Base-by-base conservation (phyloP, 1,139 yeast species). In the Yamadazyma membranifaciens region DNA sequence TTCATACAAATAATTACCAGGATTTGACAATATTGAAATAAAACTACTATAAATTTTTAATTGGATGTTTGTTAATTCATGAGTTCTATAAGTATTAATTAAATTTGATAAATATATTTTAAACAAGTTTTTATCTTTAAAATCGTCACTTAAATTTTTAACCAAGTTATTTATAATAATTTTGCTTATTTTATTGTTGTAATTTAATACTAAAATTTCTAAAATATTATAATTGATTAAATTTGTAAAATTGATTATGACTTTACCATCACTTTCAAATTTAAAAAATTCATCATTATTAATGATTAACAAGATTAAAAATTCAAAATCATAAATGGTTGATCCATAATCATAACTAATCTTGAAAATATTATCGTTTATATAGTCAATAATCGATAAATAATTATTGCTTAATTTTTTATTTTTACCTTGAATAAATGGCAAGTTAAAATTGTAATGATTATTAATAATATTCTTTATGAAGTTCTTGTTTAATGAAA, bases 1-100 rank as follows among this genome's bases (percentile, higher is more conserved):
- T 47, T 87, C 95, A 57, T 84, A 87, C 34, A 91, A 59, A 55
- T 65, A 75, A 58, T 78, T 94, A n/a, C 77, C 82, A 1, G 89
- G 96, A 57, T 78, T 81, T 7, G 73, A 57, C 42, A 87, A 57
- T 1, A 87, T 66, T 4, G 80, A 78, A 4, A 80, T 63, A 32
- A 88, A 57, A 38, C 75, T 72, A 0, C 87, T 58, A 67, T 52
- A 82, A 40, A 65, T 60, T 12, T 36, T 41, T 34, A 40, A 38
- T 3, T 55, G 57, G n/a, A 44, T 39, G 11, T 50, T 45, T 3
- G 56, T 47, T 4, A 50, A 48, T 14, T 45, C 51, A 16, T 55
- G 54, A 0, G 84, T 74, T 55, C 66, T 71, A 34, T 85, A 60
- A 15, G 85, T 75, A 55, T 66, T 71, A 34, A 84, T 59, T 17